Evolutionary conservation across 129 eudicot species (phyloP).

Genomic region (Centella asiatica): DNA sequence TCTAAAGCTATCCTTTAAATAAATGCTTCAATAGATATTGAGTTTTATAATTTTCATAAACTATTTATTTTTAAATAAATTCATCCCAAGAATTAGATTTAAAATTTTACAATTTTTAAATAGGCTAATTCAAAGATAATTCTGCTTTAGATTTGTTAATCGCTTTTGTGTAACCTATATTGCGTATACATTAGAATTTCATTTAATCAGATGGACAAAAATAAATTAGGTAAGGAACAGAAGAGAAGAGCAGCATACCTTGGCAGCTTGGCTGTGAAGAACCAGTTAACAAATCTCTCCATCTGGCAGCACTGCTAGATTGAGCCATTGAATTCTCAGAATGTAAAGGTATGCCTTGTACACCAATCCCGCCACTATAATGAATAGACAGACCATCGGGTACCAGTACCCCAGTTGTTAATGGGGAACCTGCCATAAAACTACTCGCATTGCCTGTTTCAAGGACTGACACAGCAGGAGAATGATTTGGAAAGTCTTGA

Average conservation of each 20-base stretch:
- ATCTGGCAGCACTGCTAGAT: conserved; percentile 20
- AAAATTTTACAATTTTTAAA: too few species aligned
- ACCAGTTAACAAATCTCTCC: conserved; percentile 47
- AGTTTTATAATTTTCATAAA: too few species aligned
- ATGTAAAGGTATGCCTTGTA: conserved; percentile 16
- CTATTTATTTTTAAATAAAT: too few species aligned
- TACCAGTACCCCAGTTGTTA: conserved; percentile 49
- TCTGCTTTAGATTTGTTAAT: too few species aligned
- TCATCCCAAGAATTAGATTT: too few species aligned
- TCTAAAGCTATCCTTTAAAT: too few species aligned
- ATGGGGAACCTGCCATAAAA: conserved; percentile 49
- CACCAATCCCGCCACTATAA: conserved; percentile 27
- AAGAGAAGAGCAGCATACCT: conserved; percentile 30
- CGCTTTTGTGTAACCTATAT: too few species aligned
- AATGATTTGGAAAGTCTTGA: conserved; percentile 29
- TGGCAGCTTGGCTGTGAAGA: conserved; percentile 37
- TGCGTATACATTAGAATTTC: not conserved
- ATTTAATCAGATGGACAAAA: not conserved
- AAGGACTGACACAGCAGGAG: conserved; percentile 31
- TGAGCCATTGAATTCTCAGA: conserved; percentile 17
- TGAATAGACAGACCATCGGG: conserved; percentile 46
- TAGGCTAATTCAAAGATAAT: too few species aligned
- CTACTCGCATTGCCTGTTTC: conserved; percentile 38
- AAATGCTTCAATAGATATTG: too few species aligned
- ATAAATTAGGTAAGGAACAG: not conserved